Evolutionary conservation across 2,329 filamentous ascomycete genomes (phyloP).

Genomic region (Aspergillus fructus): DNA sequence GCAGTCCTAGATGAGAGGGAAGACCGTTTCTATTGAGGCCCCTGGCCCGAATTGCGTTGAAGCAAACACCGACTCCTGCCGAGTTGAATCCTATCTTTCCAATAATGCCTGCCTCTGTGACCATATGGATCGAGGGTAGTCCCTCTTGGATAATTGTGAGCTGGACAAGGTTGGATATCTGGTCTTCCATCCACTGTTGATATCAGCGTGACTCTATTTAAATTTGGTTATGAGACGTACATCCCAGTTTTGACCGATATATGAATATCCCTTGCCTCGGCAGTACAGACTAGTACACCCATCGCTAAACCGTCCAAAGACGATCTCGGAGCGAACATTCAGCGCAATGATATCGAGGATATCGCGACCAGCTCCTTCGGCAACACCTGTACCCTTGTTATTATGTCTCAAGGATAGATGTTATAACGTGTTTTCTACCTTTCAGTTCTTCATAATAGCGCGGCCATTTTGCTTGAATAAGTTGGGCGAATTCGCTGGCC

Average conservation of each 20-base stretch:
- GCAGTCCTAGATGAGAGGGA: background rate
- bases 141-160: background rate
- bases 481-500: background rate
- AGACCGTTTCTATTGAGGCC: background rate
- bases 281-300: background rate
- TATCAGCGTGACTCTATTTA: too few relatives aligned
- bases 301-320: conserved; percentile 2
- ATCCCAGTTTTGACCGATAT: conserved; percentile 1
- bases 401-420: background rate
- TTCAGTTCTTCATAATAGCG: background rate
- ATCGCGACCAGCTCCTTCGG: background rate
- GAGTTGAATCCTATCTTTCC: conserved; percentile 1
- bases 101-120: conserved; percentile 3
- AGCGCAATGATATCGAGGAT: background rate
- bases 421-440: background rate
- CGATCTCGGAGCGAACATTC: conserved; percentile 2
- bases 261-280: background rate
- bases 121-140: background rate
- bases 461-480: background rate
- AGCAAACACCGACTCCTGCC: background rate
- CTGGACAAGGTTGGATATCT: background rate
- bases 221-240: background rate
- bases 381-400: background rate
- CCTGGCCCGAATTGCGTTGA: background rate
- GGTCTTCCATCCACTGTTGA: background rate